These are phyloP conservation scores for Gonapodya prolifera DNA, from an alignment of 192 early-diverging fungal species.

Conservation along the genomic window DNA sequence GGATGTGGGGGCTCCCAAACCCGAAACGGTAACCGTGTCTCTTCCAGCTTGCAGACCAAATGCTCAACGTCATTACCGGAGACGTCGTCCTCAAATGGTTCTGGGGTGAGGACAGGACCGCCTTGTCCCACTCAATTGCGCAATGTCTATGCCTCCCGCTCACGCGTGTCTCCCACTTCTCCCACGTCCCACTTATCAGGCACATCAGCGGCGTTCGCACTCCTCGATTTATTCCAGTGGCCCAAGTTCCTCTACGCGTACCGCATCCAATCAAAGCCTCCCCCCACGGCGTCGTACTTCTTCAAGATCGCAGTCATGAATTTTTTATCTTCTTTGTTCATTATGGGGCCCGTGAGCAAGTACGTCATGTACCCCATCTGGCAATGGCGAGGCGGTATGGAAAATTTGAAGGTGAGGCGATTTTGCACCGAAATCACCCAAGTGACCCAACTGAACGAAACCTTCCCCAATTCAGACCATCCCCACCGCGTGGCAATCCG, in stretches of 20 bases:
- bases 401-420: background rate
- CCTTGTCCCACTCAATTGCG: background rate
- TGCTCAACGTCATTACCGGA: background rate
- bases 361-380: background rate
- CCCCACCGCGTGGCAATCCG: background rate
- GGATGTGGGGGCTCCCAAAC: no score
- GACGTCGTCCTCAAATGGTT: background rate
- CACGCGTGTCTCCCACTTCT: background rate
- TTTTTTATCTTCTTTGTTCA: background rate
- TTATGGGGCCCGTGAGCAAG: slow-evolving; percentile 2
- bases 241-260: slow-evolving; percentile 4
- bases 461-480: no score
- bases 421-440: background rate
- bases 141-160: background rate
- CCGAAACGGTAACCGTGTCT: no score
- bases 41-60: background rate
- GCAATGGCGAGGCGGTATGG: background rate
- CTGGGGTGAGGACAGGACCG: slow-evolving; percentile 1
- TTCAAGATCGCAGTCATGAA: background rate
- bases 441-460: background rate
- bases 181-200: no score
- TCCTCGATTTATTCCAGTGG: slow-evolving; percentile 1
- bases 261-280: background rate
- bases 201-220: background rate
- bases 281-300: background rate